These are phyloP conservation scores for Centaurea solstitialis DNA, from an alignment of 129 eudicot genomes.

Conservation along the genomic window DNA sequence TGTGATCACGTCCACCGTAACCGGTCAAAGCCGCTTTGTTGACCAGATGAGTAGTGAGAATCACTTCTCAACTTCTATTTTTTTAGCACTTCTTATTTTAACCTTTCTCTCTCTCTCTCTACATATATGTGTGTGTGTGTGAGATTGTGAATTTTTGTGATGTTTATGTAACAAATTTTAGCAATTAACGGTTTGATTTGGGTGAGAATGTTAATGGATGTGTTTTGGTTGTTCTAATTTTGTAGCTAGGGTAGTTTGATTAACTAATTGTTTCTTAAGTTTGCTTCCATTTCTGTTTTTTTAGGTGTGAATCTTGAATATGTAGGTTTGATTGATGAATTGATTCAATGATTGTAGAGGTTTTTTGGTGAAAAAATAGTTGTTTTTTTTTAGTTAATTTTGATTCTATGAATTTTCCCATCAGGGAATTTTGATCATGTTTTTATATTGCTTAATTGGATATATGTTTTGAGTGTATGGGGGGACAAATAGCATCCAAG, in stretches of 20 bases:
- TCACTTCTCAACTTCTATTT: too few relatives aligned
- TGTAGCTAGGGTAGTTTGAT: not conserved
- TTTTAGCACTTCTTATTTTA: too few relatives aligned
- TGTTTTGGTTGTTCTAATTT: not conserved
- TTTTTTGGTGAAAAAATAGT: not conserved
- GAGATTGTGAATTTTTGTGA: not conserved
- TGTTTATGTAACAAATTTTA: not conserved
- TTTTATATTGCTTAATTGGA: slow-evolving; percentile 11
- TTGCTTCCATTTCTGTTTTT: not conserved
- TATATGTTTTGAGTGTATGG: not conserved
- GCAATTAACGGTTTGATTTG: slow-evolving; percentile 2
- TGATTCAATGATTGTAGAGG: slow-evolving; percentile 4
- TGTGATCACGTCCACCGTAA: too few relatives aligned
- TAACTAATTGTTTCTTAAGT: not conserved
- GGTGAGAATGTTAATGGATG: not conserved
- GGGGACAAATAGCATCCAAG: slow-evolving; percentile 1
- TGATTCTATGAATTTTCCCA: slow-evolving; percentile 7
- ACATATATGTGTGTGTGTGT: not conserved
- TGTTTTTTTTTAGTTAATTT: slow-evolving; percentile 18
- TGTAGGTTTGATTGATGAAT: slow-evolving; percentile 15
- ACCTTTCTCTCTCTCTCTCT: too few relatives aligned
- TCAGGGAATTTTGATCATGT: slow-evolving; percentile 23
- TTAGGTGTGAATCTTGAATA: not conserved
- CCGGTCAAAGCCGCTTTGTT: too few relatives aligned
- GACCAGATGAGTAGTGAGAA: too few relatives aligned